A percentile compares a stretch with the other conserved stretches of the same genome.
phyloP scores from a whole-genome alignment of 2,329 filamentous ascomycete genomes.

The Colletotrichum paranaense region DNA sequence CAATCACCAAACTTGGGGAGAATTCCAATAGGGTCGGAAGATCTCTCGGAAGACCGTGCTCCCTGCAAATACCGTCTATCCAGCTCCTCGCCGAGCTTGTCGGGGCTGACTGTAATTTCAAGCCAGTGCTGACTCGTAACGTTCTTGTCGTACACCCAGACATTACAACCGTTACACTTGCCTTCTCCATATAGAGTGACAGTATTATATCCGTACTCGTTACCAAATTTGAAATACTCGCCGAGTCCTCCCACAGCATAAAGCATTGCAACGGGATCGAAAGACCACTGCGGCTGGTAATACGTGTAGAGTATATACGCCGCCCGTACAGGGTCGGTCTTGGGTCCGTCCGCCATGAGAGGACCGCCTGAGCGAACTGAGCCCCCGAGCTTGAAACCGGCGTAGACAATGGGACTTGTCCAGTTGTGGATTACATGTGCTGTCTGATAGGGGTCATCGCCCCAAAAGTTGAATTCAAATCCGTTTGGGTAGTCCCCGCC shows the following conservation, averaged over 20 bases:
- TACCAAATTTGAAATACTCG: constrained; percentile 48
- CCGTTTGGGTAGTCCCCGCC: constrained; percentile 62
- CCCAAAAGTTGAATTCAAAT: constrained; percentile 61
- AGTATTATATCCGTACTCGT: constrained; percentile 53
- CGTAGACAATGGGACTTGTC: constrained; percentile 52
- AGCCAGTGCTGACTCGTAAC: constrained; percentile 54
- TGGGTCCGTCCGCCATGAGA: constrained; percentile 46
- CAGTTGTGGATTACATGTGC: constrained; percentile 59
- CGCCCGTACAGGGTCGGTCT: constrained; percentile 47
- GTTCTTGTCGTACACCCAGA: constrained; percentile 51
- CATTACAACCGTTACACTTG: constrained; percentile 50
- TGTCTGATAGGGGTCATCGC: constrained; percentile 48
- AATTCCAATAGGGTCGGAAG: not conserved
- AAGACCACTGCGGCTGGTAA: constrained; percentile 46
- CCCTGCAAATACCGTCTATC: constrained; percentile 44
- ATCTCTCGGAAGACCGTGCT: constrained; percentile 32
- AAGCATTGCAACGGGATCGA: constrained; percentile 54
- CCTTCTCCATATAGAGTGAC: constrained; percentile 38
- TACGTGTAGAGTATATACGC: constrained; percentile 55
- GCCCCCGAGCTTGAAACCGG: constrained; percentile 55
- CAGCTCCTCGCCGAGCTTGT: constrained; percentile 41
- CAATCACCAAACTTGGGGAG: constrained; percentile 14
- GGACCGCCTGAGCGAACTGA: constrained; percentile 51
- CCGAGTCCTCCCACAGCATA: constrained; percentile 52
- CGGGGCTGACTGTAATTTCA: constrained; percentile 43